These are phyloP conservation scores for Candida ortonii DNA, from an alignment of 805 yeast genomes.

Conservation along the genomic window DNA sequence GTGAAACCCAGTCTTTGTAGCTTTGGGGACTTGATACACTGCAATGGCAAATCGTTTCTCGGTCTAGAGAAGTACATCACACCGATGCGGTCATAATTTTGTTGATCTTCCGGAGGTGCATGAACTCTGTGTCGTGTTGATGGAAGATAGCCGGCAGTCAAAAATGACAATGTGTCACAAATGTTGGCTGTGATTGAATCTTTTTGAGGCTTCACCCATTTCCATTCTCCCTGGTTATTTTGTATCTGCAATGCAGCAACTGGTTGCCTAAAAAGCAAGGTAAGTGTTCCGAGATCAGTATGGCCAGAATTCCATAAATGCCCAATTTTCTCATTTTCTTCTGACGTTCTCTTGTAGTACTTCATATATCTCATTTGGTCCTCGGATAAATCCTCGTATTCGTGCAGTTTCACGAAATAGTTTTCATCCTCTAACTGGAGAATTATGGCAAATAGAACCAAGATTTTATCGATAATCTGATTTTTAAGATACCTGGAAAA, in stretches of 20 bases:
- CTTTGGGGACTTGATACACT: conserved; percentile 34
- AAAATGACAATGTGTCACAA: conserved; percentile 36
- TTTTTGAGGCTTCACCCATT: conserved; percentile 34
- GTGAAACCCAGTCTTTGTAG: conserved; percentile 33
- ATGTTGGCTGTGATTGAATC: conserved; percentile 36
- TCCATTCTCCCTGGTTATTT: conserved; percentile 35
- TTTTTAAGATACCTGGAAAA: conserved; percentile 7
- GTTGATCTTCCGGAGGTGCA: conserved; percentile 36
- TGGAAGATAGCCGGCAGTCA: conserved; percentile 37
- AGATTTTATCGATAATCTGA: conserved; percentile 27
- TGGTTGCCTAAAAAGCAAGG: conserved; percentile 35
- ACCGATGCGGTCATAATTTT: conserved; percentile 31
- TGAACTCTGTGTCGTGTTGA: conserved; percentile 36
- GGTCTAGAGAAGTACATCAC: conserved; percentile 37
- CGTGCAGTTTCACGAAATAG: conserved; percentile 33
- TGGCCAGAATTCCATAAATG: conserved; percentile 36
- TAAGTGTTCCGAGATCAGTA: conserved; percentile 38
- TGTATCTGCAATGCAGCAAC: conserved; percentile 37
- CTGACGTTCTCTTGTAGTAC: conserved; percentile 29
- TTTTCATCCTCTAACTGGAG: conserved; percentile 33
- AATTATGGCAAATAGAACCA: conserved; percentile 34
- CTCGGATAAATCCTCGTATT: conserved; percentile 35
- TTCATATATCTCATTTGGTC: conserved; percentile 36
- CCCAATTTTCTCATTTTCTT: conserved; percentile 33
- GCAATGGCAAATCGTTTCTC: conserved; percentile 30